Evolutionary conservation across 2,329 filamentous ascomycete species (phyloP), one percentile per base, ranked within the genome.

Genomic region (Cordyceps militaris): DNA sequence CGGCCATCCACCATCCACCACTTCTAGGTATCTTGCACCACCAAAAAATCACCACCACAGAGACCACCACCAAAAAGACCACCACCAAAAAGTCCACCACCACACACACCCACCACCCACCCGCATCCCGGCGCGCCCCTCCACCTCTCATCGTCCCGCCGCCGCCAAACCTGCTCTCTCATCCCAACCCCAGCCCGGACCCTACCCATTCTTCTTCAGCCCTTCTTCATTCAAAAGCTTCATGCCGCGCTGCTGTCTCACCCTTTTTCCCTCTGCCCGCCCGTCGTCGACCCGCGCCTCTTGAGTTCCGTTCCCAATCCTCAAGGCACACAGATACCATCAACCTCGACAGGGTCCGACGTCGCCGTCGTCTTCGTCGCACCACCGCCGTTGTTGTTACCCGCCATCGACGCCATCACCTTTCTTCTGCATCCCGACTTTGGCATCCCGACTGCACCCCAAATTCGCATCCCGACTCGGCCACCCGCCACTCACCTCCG

Each of bases 181-280:
- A 42, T 10, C 34, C n/a, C 38, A 19, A 21, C 38, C 38, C 38
- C 42, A 5, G n/a, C 34, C 52, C 32, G 23, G 42, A 30, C 30
- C 23, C 42, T 53, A 36, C 50, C 43, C 36, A 26, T 34, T 9
- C 38, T 30, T 23, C 36, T 38, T 14, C 42, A 47, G 42, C 32
- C 30, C 23, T 48, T 48, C 42, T 10, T 56, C 32, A 28, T 38
- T 38, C 16, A 42, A 47, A 38, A 38, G 53, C 43, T 56, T 56
- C 53, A 48, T 48, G 32, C 53, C 26, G 50, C 10, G 16, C 52
- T 47, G 32, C 34, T 24, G 30, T 47, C 42, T 55, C 52, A 36
- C 30, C 21, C 16, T 32, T 23, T 8, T 34, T 23, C 23, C 14
- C 30, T 30, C 26, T 23, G 16, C 52, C n/a, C 42, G 30, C 42